Percentiles rank a stretch among this genome's conserved stretches.
phyloP scores from a whole-genome alignment of 2,329 filamentous ascomycete genomes.

The Cordyceps javanica region DNA sequence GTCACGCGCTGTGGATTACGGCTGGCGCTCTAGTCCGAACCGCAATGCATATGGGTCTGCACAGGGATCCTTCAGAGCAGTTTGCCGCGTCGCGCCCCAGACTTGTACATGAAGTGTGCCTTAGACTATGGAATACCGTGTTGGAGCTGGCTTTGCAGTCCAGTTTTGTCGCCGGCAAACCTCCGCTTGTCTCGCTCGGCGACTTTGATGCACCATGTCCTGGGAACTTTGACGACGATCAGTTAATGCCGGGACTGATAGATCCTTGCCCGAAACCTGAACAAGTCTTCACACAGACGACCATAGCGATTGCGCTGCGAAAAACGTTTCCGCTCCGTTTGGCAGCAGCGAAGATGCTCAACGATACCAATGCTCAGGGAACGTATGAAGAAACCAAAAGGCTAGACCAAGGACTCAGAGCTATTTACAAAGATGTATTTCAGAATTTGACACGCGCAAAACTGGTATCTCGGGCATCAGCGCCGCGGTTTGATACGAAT shows the following conservation, averaged over 20 bases:
- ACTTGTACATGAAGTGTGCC: conserved; percentile 39
- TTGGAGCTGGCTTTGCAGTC: conserved; percentile 41
- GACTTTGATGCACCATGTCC: conserved; percentile 45
- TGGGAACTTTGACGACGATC: conserved; percentile 44
- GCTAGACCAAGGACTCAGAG: conserved; percentile 36
- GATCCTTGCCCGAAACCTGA: conserved; percentile 27
- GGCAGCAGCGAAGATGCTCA: conserved; percentile 36
- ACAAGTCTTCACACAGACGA: conserved; percentile 32
- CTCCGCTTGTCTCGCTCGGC: conserved; percentile 35
- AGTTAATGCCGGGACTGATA: conserved; percentile 26
- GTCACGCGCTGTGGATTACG: conserved; percentile 42
- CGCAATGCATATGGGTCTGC: conserved; percentile 45
- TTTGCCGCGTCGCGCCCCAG: conserved; percentile 24
- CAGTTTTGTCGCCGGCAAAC: conserved; percentile 39
- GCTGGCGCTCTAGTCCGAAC: conserved; percentile 37
- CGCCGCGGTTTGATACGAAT: conserved; percentile 27
- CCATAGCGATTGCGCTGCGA: conserved; percentile 35
- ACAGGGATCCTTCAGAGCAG: conserved; percentile 39
- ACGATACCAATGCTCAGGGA: conserved; percentile 29
- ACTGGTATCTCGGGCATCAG: conserved; percentile 29
- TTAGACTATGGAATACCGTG: conserved; percentile 47
- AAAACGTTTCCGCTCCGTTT: conserved; percentile 38
- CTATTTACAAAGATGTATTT: conserved; percentile 35
- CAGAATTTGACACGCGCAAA: conserved; percentile 22
- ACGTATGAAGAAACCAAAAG: conserved; percentile 39